These are phyloP conservation scores for Theobroma cacao DNA, from an alignment of 345 rosid genomes.

Conservation along the genomic window DNA sequence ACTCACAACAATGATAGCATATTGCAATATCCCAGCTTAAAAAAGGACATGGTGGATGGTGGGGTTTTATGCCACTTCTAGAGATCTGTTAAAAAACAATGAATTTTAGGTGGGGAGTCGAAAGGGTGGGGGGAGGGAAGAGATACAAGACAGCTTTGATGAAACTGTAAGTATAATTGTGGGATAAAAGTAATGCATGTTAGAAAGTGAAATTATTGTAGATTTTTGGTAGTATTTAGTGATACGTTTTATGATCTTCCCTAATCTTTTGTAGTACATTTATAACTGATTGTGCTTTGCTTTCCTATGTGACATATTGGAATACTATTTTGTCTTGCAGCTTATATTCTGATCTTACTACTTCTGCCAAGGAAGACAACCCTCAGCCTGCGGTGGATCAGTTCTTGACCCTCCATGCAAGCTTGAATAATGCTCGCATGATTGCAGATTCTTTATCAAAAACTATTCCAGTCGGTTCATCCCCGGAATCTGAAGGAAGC, in stretches of 20 bases:
- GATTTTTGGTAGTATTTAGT: background rate
- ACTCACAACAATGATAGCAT: background rate
- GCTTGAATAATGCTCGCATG: conserved; percentile 48
- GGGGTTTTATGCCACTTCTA: background rate
- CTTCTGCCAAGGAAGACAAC: conserved; percentile 80
- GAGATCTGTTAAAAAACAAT: background rate
- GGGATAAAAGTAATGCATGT: background rate
- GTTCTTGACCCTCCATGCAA: conserved; percentile 71
- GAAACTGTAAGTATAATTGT: background rate
- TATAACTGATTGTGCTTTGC: background rate
- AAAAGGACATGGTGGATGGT: background rate
- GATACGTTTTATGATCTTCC: background rate
- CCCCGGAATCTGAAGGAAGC: conserved; percentile 49
- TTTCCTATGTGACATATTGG: conserved; percentile 3
- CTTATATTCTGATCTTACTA: conserved; percentile 61
- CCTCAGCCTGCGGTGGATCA: conserved; percentile 87
- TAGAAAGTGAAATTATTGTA: background rate
- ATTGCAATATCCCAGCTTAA: background rate
- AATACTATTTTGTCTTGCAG: conserved; percentile 39
- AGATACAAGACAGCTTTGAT: background rate
- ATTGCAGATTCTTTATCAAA: conserved; percentile 65
- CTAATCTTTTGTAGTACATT: background rate
- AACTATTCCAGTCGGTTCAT: conserved; percentile 37
- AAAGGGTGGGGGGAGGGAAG: background rate
- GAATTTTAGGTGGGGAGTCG: background rate